Evolutionary conservation across 2,329 filamentous ascomycete species (phyloP).

Genomic region (Fusarium praegraminearum): DNA sequence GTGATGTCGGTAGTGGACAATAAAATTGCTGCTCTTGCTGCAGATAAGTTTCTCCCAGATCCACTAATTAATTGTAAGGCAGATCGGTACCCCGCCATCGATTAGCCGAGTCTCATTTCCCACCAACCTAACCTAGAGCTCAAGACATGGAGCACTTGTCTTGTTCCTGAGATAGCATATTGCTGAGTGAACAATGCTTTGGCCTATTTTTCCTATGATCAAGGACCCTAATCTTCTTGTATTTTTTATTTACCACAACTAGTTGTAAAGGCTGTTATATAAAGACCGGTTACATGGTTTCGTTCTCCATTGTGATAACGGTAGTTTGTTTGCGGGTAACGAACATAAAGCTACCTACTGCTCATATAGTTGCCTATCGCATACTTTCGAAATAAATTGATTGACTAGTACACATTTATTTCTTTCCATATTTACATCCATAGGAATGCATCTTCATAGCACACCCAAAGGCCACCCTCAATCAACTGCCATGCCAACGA

Average conservation of each 20-base stretch:
- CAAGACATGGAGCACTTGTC: neutral
- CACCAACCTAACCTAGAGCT: neutral
- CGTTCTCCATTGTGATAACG: no score
- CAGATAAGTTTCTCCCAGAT: neutral
- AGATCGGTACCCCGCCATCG: neutral
- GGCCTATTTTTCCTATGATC: neutral
- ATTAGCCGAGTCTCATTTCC: neutral
- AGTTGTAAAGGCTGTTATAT: neutral
- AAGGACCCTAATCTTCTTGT: neutral
- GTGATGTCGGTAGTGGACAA: neutral
- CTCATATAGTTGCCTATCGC: neutral
- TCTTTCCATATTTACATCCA: neutral
- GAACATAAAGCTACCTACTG: no score
- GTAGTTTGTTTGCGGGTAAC: no score
- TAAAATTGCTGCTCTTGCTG: neutral
- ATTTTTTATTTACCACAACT: accelerated
- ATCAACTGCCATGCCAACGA: neutral
- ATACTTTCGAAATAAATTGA: neutral
- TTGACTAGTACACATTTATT: neutral
- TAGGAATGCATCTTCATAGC: neutral
- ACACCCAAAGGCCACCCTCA: neutral
- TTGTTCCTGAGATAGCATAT: neutral
- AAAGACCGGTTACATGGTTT: no score
- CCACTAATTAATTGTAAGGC: neutral
- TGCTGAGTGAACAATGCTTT: neutral